These are phyloP conservation scores for Solanum chiquidenum DNA, from an alignment of 257 asterid species.

Conservation along the genomic window DNA sequence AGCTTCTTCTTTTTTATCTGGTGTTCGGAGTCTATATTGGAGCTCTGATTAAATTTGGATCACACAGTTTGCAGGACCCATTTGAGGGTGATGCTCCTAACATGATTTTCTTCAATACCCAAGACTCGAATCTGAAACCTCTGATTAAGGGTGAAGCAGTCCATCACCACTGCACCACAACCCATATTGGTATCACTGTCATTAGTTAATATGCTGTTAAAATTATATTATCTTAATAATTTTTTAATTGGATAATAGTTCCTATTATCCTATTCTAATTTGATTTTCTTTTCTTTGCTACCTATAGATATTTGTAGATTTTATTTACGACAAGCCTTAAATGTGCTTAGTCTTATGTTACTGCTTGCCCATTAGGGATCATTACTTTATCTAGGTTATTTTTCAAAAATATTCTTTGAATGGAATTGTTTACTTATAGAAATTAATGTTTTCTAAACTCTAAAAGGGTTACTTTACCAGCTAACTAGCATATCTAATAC, in stretches of 20 bases:
- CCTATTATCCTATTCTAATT: not conserved
- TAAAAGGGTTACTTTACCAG: not conserved
- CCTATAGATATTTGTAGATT: not conserved
- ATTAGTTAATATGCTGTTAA: not conserved
- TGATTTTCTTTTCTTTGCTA: not conserved
- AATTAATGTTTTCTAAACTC: not conserved
- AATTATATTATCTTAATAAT: not conserved
- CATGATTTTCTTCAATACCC: too few relatives aligned
- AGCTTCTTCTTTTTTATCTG: too few relatives aligned
- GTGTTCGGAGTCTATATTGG: rapidly evolving
- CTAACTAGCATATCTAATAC: not conserved
- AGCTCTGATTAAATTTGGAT: too few relatives aligned
- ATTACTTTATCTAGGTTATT: not conserved
- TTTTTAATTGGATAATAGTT: too few relatives aligned
- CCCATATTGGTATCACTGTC: rapidly evolving
- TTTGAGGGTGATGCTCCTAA: not conserved
- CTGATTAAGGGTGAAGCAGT: too few relatives aligned
- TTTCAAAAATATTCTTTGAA: not conserved
- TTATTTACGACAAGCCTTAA: not conserved
- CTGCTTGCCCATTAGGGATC: not conserved
- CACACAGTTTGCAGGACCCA: rapidly evolving
- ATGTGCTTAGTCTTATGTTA: not conserved
- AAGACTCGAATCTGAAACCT: rapidly evolving
- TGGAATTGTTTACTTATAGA: not conserved
- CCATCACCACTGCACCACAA: not conserved